Conservation (phyloP, 2,329 filamentous ascomycete genomes). For the Clarireedia sp. region DNA sequence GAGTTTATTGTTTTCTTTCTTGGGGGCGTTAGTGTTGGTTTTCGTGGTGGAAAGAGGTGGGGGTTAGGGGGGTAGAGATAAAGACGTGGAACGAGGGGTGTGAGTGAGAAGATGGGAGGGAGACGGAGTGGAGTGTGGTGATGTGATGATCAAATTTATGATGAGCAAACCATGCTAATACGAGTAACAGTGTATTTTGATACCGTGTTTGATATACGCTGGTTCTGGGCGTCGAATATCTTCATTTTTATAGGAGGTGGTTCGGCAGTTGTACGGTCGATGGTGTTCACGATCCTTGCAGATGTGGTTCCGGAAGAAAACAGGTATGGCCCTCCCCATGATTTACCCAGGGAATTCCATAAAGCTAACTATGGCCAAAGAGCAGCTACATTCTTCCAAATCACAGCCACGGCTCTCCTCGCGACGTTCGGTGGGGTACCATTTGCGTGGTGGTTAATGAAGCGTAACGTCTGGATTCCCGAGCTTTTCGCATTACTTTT, state of each 20-base stretch:
- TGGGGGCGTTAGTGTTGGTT: too few relatives aligned
- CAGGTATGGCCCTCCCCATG: background rate
- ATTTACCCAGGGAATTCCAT: background rate
- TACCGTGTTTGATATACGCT: constrained; percentile 16
- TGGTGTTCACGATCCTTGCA: constrained; percentile 29
- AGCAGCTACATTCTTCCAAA: constrained; percentile 28
- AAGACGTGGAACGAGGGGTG: background rate
- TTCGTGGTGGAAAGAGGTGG: background rate
- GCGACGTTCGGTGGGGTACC: constrained; percentile 30
- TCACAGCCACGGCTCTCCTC: constrained; percentile 19
- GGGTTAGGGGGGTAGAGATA: background rate
- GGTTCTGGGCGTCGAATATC: constrained; percentile 28
- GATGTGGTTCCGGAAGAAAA: constrained; percentile 31
- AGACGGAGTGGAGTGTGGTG: background rate
- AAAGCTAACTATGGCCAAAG: constrained; percentile 14
- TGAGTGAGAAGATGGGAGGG: background rate
- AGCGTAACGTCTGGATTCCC: constrained; percentile 11
- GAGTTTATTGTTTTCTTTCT: too few relatives aligned
- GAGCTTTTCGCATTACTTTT: constrained; percentile 10
- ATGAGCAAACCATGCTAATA: background rate
- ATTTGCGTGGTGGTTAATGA: constrained; percentile 30
- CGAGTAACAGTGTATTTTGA: constrained; percentile 4
- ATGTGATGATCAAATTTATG: background rate
- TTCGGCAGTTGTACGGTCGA: constrained; percentile 25
- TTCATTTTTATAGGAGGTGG: constrained; percentile 30